phyloP scores from a whole-genome alignment of 2,329 filamentous ascomycete species.

The Fusarium verticillioides region DNA sequence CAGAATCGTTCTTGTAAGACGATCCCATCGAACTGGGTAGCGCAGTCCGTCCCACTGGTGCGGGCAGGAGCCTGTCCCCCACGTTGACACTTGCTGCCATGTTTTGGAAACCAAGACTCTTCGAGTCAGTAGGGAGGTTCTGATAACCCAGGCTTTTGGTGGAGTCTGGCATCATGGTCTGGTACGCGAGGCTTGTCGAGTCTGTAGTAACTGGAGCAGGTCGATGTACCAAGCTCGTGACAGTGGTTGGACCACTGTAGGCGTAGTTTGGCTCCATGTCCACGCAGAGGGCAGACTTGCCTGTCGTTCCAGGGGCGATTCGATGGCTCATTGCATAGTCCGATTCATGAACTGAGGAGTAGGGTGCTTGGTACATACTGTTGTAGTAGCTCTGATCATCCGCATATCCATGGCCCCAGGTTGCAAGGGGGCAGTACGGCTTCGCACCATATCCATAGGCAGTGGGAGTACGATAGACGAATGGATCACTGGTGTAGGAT shows the following conservation, averaged over 20 bases:
- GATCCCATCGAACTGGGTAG: conserved; percentile 33
- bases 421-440: conserved; percentile 40
- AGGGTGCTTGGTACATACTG: conserved; percentile 38
- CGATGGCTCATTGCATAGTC: conserved; percentile 46
- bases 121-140: not conserved
- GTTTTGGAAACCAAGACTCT: conserved; percentile 35
- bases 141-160: conserved; percentile 9
- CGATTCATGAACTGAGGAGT: conserved; percentile 35
- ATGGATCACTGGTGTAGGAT: conserved; percentile 24
- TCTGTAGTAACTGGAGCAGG: conserved; percentile 13
- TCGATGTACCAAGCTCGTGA: conserved; percentile 27
- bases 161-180: conserved; percentile 11
- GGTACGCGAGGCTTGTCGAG: conserved; percentile 8
- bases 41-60: conserved; percentile 27
- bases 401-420: conserved; percentile 42
- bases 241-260: conserved; percentile 34
- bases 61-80: conserved; percentile 37
- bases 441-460: conserved; percentile 42
- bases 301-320: conserved; percentile 29
- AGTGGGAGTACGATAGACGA: conserved; percentile 37
- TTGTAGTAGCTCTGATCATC: conserved; percentile 44
- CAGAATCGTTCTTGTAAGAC: conserved; percentile 44
- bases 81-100: conserved; percentile 26
- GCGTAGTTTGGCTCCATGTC: conserved; percentile 45
- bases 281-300: conserved; percentile 42